A percentile compares a stretch with the other conserved stretches of the same genome.
phyloP scores from a whole-genome alignment of 2,329 filamentous ascomycete genomes.

The Sporothrix dimorphospora region DNA sequence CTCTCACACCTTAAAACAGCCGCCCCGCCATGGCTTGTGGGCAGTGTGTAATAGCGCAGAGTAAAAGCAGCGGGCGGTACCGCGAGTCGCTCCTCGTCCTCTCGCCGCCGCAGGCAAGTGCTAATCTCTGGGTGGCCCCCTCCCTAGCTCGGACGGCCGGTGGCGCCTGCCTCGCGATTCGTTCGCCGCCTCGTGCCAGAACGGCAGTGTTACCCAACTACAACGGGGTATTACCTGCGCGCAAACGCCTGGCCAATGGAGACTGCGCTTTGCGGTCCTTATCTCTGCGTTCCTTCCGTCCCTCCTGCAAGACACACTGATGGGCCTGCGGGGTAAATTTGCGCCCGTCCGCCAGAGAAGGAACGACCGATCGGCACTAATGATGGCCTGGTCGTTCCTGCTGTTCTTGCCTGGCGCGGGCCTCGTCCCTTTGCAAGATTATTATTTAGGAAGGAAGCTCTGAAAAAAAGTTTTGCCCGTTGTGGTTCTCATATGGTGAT shows the following conservation, averaged over 20 bases:
- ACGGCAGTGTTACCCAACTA: constrained; percentile 12
- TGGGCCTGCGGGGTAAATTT: constrained; percentile 3
- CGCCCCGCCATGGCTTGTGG: background rate
- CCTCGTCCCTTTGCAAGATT: background rate
- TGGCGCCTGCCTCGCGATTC: background rate
- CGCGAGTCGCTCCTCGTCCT: background rate
- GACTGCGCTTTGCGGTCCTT: background rate
- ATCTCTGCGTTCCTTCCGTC: constrained; percentile 10
- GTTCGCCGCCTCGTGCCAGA: background rate
- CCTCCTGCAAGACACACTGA: background rate
- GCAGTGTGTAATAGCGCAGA: constrained; percentile 9
- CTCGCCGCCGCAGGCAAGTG: background rate
- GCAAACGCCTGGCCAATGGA: background rate
- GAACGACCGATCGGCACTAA: background rate
- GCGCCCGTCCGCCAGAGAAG: background rate
- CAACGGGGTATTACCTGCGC: background rate
- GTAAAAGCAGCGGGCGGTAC: constrained; percentile 18
- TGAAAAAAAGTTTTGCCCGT: constrained; percentile 10
- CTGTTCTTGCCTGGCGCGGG: constrained; percentile 8
- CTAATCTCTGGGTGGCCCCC: background rate
- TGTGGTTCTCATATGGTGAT: background rate
- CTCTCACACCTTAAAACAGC: background rate
- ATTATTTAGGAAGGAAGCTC: constrained; percentile 6
- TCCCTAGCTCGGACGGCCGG: background rate
- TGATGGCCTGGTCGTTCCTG: constrained; percentile 15